Evolutionary conservation across 2,329 filamentous ascomycete species (phyloP).

Genomic region (Nemania sp.): DNA sequence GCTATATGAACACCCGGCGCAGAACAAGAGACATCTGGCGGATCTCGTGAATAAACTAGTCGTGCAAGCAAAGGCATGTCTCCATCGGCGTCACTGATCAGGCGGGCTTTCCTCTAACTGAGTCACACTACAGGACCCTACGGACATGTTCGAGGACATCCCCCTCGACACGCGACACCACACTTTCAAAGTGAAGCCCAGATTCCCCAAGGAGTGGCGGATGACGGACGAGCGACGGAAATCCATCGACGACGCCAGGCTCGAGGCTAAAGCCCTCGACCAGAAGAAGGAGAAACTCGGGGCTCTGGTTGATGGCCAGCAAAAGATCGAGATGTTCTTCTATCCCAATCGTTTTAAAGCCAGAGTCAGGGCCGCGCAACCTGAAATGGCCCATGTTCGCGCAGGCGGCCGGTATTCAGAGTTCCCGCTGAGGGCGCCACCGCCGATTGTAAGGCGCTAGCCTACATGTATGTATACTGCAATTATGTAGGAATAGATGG

Average conservation of each 20-base stretch:
- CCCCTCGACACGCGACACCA: slow-evolving; percentile 89
- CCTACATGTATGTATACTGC: slow-evolving; percentile 26
- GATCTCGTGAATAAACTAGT: slow-evolving; percentile 77
- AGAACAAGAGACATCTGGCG: slow-evolving; percentile 94
- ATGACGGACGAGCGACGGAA: slow-evolving; percentile 70
- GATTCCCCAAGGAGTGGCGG: slow-evolving; percentile 82
- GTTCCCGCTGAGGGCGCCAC: no score
- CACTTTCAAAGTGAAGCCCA: slow-evolving; percentile 65
- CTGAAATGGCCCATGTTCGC: slow-evolving; percentile 18
- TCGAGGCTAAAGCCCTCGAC: slow-evolving; percentile 57
- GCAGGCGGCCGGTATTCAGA: no score
- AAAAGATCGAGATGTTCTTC: slow-evolving; percentile 50
- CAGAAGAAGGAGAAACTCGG: slow-evolving; percentile 56
- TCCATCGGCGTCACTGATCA: slow-evolving; percentile 12
- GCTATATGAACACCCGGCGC: slow-evolving; percentile 81
- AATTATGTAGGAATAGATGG: slow-evolving; percentile 15
- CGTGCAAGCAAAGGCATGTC: slow-evolving; percentile 64
- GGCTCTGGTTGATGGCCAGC: slow-evolving; percentile 60
- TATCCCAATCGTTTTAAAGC: slow-evolving; percentile 9
- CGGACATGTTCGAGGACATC: slow-evolving; percentile 84
- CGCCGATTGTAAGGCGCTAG: no score
- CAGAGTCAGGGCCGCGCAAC: not conserved
- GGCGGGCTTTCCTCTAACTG: slow-evolving; percentile 11
- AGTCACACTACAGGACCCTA: slow-evolving; percentile 56
- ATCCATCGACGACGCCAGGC: slow-evolving; percentile 66